Base-by-base conservation (phyloP, 768 basidiomycete genomes). In the Hortiboletus flavorubellus region DNA sequence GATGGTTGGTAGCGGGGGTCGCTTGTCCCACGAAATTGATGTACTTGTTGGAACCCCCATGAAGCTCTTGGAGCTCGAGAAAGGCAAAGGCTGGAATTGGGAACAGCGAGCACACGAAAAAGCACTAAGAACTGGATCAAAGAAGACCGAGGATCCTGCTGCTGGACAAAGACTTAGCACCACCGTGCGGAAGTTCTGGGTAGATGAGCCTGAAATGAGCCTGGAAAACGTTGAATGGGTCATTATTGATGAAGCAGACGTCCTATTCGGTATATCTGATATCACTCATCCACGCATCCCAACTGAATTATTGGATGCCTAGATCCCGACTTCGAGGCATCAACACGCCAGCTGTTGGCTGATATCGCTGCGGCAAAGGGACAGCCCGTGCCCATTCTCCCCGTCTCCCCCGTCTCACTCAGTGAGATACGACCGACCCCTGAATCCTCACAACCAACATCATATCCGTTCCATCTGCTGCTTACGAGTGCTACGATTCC, bases 401-500 rank as follows among this genome's bases (percentile, higher is more conserved):
- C 55, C 51, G 16, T 59, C 47, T 56, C 65, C 37, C 49, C 67
- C 35, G 29, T 71, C 49, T 49, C 64, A 29, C 18, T 66, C 31
- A 55, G 35, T 1, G 49, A 51, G 31, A 34, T 47, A 15, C 55
- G 37, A 6, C 42, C 43, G 10, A 55, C 53, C 12, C 30, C 64
- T 1, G 54, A 54, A 41, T 56, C 53, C 15, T 21, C 59, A 9
- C 63, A 61, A 33, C 44, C 59, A 21, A 29, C 66, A 46, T 69
- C 79, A 37, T 86, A 88, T 68, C 91, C 91, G 5, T 92, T 91
- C 79, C 81, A 92, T 68, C 73, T 96, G 41, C 62, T 96, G 51
- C 78, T 97, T 29, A 86, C 88, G 15, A 88, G 88, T 43, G 94
- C 94, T 1, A 96, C 94, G 4, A 89, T 97, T 56, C 93, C 94